phyloP scores from a whole-genome alignment of 495 filamentous ascomycete species.

The Penicillium paxilli region DNA sequence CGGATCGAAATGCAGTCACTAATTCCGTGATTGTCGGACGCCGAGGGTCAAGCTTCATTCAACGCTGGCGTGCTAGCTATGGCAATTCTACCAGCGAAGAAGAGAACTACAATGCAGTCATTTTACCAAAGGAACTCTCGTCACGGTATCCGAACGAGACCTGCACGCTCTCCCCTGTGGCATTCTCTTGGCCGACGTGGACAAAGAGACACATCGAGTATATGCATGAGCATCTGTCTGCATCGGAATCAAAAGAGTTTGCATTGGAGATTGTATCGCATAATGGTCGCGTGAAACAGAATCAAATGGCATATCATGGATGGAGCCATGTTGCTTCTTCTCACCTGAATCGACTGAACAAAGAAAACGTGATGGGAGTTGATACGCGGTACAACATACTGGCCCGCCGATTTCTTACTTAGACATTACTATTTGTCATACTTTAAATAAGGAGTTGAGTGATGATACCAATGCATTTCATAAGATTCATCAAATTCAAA shows the following conservation, averaged over 20 bases:
- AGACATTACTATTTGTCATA: not conserved
- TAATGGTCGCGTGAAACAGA: constrained; percentile 39
- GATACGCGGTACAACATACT: constrained; percentile 49
- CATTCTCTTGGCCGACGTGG: constrained; percentile 54
- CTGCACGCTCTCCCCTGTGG: constrained; percentile 41
- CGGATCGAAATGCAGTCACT: constrained; percentile 45
- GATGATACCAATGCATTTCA: not conserved
- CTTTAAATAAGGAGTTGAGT: too few species aligned
- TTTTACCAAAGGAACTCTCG: constrained; percentile 42
- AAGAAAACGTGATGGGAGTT: constrained; percentile 28
- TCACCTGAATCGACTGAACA: constrained; percentile 39
- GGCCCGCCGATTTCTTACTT: constrained; percentile 39
- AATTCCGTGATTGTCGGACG: constrained; percentile 48
- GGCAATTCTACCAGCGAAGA: constrained; percentile 35
- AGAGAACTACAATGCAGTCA: constrained; percentile 49
- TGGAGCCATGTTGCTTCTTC: constrained; percentile 48
- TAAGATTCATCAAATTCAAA: too few species aligned
- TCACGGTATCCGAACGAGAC: constrained; percentile 34
- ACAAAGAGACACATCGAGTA: constrained; percentile 45
- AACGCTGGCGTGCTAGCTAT: constrained; percentile 44
- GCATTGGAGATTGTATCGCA: constrained; percentile 16
- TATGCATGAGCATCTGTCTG: constrained; percentile 42
- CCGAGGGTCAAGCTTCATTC: constrained; percentile 38
- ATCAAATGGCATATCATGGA: constrained; percentile 47
- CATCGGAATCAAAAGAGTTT: constrained; percentile 15